These are phyloP conservation scores for Hymenoscyphus albidus DNA, from an alignment of 2,329 filamentous ascomycete genomes.

Conservation along the genomic window DNA sequence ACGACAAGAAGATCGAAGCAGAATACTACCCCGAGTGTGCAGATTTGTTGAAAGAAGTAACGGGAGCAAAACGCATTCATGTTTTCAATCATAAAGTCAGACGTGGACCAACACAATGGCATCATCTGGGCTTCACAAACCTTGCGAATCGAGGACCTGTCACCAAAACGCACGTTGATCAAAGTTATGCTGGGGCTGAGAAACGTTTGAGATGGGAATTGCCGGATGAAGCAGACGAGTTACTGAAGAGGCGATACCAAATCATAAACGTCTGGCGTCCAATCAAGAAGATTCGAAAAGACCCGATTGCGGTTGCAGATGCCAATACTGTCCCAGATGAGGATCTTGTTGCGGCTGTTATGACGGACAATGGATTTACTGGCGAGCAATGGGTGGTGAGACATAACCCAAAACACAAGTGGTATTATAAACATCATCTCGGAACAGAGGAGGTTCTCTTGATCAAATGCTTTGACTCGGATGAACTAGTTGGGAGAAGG, in stretches of 20 bases:
- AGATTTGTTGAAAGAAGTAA: conserved; percentile 54
- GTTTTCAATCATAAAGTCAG: conserved; percentile 87
- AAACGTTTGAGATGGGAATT: conserved; percentile 66
- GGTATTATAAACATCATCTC: conserved; percentile 67
- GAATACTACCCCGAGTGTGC: conserved; percentile 83
- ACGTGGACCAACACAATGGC: conserved; percentile 36
- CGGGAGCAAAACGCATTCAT: conserved; percentile 46
- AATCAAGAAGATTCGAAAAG: conserved; percentile 53
- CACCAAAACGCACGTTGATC: conserved; percentile 71
- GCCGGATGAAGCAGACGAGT: conserved; percentile 56
- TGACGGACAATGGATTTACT: conserved; percentile 64
- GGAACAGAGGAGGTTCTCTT: conserved; percentile 66
- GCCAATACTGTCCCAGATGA: conserved; percentile 50
- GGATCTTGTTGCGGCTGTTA: conserved; percentile 69
- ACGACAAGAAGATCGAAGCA: conserved; percentile 61
- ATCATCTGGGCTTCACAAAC: conserved; percentile 6
- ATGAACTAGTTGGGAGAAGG: conserved; percentile 35
- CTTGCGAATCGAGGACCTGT: conserved; percentile 56
- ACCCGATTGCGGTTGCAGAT: conserved; percentile 55
- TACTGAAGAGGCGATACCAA: conserved; percentile 65
- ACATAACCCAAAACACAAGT: conserved; percentile 59
- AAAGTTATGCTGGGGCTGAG: conserved; percentile 63
- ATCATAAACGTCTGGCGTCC: conserved; percentile 77
- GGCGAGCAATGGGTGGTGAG: conserved; percentile 72
- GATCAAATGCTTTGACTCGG: conserved; percentile 73